Conservation (phyloP, 805 yeast species). For the Kodamaea jinghongensis region DNA sequence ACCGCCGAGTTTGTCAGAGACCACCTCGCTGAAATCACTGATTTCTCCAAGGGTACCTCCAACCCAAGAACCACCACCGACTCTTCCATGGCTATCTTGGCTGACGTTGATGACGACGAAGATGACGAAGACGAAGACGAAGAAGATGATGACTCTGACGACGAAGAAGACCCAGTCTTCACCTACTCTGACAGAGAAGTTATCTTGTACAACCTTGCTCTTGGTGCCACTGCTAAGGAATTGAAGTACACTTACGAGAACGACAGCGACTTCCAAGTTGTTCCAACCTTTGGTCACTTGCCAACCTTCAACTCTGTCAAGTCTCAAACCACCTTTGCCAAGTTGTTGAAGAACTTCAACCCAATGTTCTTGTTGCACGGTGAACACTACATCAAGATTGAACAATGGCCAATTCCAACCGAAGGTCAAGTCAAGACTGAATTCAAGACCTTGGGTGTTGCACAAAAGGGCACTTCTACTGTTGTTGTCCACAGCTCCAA, state of each 20-base stretch:
- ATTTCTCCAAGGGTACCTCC: constrained; percentile 56
- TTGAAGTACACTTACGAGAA: constrained; percentile 79
- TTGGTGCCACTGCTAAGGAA: constrained; percentile 81
- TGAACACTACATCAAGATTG: constrained; percentile 83
- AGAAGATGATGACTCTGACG: constrained; percentile 34
- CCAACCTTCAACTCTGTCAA: constrained; percentile 70
- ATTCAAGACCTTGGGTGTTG: constrained; percentile 65
- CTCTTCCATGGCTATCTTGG: constrained; percentile 74
- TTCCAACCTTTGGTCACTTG: constrained; percentile 89
- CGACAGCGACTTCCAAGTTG: constrained; percentile 70
- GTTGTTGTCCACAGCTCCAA: constrained; percentile 71
- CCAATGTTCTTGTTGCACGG: constrained; percentile 91
- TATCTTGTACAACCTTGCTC: constrained; percentile 81
- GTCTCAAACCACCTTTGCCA: constrained; percentile 55
- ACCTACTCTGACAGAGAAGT: constrained; percentile 65
- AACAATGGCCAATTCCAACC: constrained; percentile 75
- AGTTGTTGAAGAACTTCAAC: constrained; percentile 74
- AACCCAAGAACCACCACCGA: constrained; percentile 66
- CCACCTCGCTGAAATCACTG: constrained; percentile 62
- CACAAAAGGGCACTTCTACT: constrained; percentile 86
- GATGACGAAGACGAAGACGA: constrained; percentile 45
- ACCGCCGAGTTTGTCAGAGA: constrained; percentile 71
- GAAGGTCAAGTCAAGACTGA: constrained; percentile 61
- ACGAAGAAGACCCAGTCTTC: constrained; percentile 47
- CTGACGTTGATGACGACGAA: constrained; percentile 51